Evolutionary conservation across 495 filamentous ascomycete genomes (phyloP).

Genomic region (Aspergillus heteromorphus): DNA sequence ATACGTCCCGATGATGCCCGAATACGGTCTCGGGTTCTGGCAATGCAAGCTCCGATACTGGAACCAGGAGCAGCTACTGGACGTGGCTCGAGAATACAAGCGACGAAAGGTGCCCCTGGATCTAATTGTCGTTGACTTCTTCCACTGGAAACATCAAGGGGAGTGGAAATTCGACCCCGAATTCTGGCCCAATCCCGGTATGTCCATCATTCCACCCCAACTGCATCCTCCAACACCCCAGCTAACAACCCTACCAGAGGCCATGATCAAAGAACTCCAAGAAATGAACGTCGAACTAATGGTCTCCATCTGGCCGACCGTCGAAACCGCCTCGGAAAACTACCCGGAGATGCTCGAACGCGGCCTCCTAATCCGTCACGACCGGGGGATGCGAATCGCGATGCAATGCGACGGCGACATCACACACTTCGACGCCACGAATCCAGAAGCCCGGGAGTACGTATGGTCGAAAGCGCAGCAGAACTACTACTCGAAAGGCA

Average conservation of each 20-base stretch:
- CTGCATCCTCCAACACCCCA: not conserved
- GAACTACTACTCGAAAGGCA: slow-evolving; percentile 54
- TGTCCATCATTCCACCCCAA: slow-evolving; percentile 1
- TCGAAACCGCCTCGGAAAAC: slow-evolving; percentile 47
- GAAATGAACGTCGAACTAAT: slow-evolving; percentile 50
- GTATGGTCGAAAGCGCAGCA: slow-evolving; percentile 50
- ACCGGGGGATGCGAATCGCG: slow-evolving; percentile 46
- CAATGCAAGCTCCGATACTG: slow-evolving; percentile 57
- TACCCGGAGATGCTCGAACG: slow-evolving; percentile 50
- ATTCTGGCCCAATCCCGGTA: slow-evolving; percentile 53
- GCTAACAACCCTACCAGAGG: slow-evolving; percentile 24
- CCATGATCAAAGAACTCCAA: slow-evolving; percentile 52
- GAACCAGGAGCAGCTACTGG: slow-evolving; percentile 52
- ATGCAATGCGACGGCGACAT: slow-evolving; percentile 51
- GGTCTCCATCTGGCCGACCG: slow-evolving; percentile 58
- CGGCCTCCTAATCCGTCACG: slow-evolving; percentile 47
- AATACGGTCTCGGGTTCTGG: slow-evolving; percentile 59
- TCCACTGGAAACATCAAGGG: slow-evolving; percentile 57
- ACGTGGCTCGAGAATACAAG: slow-evolving; percentile 49
- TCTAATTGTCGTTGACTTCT: slow-evolving; percentile 56
- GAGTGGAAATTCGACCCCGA: slow-evolving; percentile 53
- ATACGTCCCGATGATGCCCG: slow-evolving; percentile 55
- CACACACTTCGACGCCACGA: slow-evolving; percentile 52
- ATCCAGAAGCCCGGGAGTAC: slow-evolving; percentile 44
- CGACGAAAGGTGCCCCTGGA: slow-evolving; percentile 46